Evolutionary conservation across 768 basidiomycete species (phyloP).

Genomic region (Polyporus arcularius): DNA sequence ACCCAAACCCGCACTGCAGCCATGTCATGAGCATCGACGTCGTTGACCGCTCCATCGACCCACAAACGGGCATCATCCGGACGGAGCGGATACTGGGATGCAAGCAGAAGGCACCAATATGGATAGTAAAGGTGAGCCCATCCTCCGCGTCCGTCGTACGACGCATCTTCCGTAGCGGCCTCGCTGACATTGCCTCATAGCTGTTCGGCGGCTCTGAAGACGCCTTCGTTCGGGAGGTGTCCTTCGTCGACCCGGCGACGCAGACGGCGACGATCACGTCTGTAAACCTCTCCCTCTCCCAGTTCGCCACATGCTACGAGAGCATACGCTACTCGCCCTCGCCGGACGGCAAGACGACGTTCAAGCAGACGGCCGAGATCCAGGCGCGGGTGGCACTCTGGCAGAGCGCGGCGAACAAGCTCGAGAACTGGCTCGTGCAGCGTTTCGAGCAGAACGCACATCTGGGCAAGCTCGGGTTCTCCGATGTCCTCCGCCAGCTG

Average conservation of each 20-base stretch:
- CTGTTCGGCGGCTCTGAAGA: slow-evolving; percentile 92
- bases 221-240: slow-evolving; percentile 92
- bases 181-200: slow-evolving; percentile 38
- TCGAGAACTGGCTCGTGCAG: slow-evolving; percentile 86
- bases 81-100: slow-evolving; percentile 90
- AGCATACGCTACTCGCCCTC: slow-evolving; percentile 83
- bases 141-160: background rate
- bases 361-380: slow-evolving; percentile 90
- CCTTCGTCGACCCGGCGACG: slow-evolving; percentile 84
- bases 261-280: slow-evolving; percentile 85
- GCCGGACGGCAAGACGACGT: slow-evolving; percentile 63
- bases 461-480: slow-evolving; percentile 85
- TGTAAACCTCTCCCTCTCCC: slow-evolving; percentile 92
- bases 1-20: slow-evolving; percentile 90
- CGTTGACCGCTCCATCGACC: slow-evolving; percentile 80
- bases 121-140: slow-evolving; percentile 85
- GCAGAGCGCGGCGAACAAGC: slow-evolving; percentile 76
- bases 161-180: background rate
- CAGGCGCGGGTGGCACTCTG: slow-evolving; percentile 81
- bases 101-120: slow-evolving; percentile 87
- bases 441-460: slow-evolving; percentile 93
- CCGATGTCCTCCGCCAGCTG: slow-evolving; percentile 79
- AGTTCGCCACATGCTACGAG: slow-evolving; percentile 92
- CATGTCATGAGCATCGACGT: slow-evolving; percentile 90
- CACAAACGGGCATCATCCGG: slow-evolving; percentile 83